Evolutionary conservation across 306 rosid genomes (phyloP).

Genomic region (Carpinus fangiana): DNA sequence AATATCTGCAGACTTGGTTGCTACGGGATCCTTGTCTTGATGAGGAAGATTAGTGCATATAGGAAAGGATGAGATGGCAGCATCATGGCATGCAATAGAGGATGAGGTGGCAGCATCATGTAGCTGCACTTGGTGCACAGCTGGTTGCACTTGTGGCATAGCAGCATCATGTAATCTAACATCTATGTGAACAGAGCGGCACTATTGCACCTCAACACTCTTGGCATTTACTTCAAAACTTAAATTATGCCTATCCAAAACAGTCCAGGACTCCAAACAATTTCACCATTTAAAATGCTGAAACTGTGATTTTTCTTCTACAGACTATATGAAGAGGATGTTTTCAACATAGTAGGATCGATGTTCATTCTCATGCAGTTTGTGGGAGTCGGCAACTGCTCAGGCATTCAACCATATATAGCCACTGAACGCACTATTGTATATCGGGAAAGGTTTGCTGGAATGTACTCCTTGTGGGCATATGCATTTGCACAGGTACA

Average conservation of each 20-base stretch:
- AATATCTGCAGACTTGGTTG: too few species aligned
- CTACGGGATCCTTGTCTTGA: too few species aligned
- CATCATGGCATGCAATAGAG: too few species aligned
- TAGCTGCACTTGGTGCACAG: too few species aligned
- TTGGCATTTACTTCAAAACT: neutral
- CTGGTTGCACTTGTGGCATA: too few species aligned
- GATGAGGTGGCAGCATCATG: too few species aligned
- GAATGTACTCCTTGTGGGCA: conserved; percentile 38
- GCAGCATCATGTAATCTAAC: too few species aligned
- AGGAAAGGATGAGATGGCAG: too few species aligned
- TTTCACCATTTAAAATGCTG: neutral
- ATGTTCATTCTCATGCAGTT: conserved; percentile 20
- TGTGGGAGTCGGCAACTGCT: conserved; percentile 29
- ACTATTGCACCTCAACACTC: too few species aligned
- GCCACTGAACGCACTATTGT: conserved; percentile 30
- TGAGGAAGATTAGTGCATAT: too few species aligned
- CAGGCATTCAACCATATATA: conserved; percentile 16
- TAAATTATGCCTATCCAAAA: neutral
- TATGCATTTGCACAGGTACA: conserved; percentile 34
- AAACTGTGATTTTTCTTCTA: neutral
- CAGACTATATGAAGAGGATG: conserved; percentile 18
- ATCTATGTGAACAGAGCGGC: too few species aligned
- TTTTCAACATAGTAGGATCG: conserved; percentile 29
- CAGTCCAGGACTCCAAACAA: too few species aligned
- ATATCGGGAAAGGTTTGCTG: conserved; percentile 37